Evolutionary conservation across 2,329 filamentous ascomycete genomes (phyloP), one percentile per base, ranked within the genome.

Genomic region (Trichoderma breve): DNA sequence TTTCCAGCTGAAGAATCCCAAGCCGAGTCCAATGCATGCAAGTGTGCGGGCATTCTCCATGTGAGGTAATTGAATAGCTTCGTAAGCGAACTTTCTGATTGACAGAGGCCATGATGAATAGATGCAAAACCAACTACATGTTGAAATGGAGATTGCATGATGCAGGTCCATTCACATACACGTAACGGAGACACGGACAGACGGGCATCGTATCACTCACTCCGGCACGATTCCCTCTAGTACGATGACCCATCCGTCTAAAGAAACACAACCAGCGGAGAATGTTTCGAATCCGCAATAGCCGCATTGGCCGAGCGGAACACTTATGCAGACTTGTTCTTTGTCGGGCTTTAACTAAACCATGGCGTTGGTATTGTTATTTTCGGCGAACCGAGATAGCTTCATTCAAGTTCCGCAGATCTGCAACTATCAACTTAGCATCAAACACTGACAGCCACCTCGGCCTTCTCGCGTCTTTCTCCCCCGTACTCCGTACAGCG

Each of bases 281-380:
- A 51, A 30, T 21, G 26, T 21, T 30, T 15, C 51, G 8, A 47
- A 6, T 47, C 24, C 21, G 26, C 61, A 43, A 28, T 18, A 55
- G 28, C 43, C 30, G 43, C 15, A 11, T 18, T 24, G 51, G 64
- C 24, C 24, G 32, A 57, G 32, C 18, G 64, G 24, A 6, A 57
- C 28, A 12, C 30, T 24, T 9, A 12, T 67, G 12, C 64, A n/a
- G 14, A 66, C 24, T n/a, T 18, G 18, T 9, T 15, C 21, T 24
- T 24, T 12, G 18, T 55, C 30, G 15, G 32, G 24, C 18, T 67
- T 67, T 18, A 11, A 53, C 15, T 15, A 18, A 26, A 4, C 43
- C 47, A 32, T 60, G 21, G 34, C 65, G 34, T 68, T 60, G 65
- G 53, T 68, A 68, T 68, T 68, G 65, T 68, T 66, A 26, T 55